Base-by-base conservation (phyloP, 768 basidiomycete genomes). In the Tricholoma matsutake region DNA sequence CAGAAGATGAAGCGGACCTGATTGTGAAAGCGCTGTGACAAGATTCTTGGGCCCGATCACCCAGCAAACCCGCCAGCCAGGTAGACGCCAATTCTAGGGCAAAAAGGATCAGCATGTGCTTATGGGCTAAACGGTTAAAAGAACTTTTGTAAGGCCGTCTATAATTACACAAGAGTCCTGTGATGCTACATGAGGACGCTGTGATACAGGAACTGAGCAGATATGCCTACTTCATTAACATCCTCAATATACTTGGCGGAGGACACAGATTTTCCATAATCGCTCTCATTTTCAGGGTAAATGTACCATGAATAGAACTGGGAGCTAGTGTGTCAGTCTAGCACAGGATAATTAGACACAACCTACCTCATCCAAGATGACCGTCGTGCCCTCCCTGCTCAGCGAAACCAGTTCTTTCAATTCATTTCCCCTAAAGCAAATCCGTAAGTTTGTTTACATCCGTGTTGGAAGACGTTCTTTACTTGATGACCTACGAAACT, bases 301-400 rank as follows among this genome's bases (percentile, higher is more conserved):
- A 94, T 88, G 72, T 96, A 96, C 93, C 94, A 96, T 9, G 91
- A 93, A 70, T 97, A 96, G 74, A 96, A 94, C 88, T 96, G 64
- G 2, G 64, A 41, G 18, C 65, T 61, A 43, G 20, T 43, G n/a
- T 53, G 49, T 28, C 51, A 57, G 28, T 56, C 28, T 32, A 57
- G 28, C 35, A 58, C 22, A 43, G 32, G 28, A 41, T 49, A 52
- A 31, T 47, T 18, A 28, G 22, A 34, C 6, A 28, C 31, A 31
- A 47, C 72, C 35, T 65, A 89, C 91, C 81, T 94, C 92, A 69
- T 94, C 92, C 32, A 94, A 82, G 65, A 94, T 87, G 56, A 96
- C 65, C 3, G 96, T 97, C 3, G 91, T 92, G 11, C 87, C 85
- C 65, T 95, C 89, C 56, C 84, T 82, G 45, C 86, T 81, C 49